These are phyloP conservation scores for Boletus semigastroideus DNA, from an alignment of 1,284 basidiomycete species.

Conservation along the genomic window DNA sequence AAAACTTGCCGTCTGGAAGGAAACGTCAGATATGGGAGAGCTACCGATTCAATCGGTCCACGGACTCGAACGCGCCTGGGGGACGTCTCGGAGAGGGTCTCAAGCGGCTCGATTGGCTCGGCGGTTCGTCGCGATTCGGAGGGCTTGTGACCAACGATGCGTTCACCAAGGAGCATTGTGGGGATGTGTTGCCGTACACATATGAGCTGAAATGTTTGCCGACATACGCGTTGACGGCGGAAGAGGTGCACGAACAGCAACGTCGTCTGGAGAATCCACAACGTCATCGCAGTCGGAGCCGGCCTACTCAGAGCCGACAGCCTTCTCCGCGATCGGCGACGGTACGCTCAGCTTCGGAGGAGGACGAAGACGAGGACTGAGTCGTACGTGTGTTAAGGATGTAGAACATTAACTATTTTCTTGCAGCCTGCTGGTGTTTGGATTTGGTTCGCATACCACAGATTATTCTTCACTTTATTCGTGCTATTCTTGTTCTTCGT, in stretches of 20 bases:
- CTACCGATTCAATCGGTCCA: constrained; percentile 66
- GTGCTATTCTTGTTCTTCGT: neutral
- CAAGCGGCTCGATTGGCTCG: constrained; percentile 63
- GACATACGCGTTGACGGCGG: constrained; percentile 46
- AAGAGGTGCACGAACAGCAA: constrained; percentile 50
- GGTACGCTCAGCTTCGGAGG: constrained; percentile 13
- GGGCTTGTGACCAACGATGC: constrained; percentile 52
- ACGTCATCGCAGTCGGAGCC: constrained; percentile 21
- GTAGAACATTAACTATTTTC: neutral
- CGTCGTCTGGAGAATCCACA: constrained; percentile 31
- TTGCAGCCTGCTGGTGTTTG: constrained; percentile 1
- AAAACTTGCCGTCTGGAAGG: constrained; percentile 35
- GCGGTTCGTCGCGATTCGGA: constrained; percentile 55
- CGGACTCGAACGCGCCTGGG: constrained; percentile 61
- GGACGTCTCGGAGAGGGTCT: constrained; percentile 60
- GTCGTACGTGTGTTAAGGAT: neutral
- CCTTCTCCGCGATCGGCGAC: constrained; percentile 19
- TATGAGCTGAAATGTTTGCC: constrained; percentile 56
- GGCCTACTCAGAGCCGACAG: constrained; percentile 12
- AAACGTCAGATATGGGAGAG: constrained; percentile 45
- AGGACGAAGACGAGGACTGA: constrained; percentile 17
- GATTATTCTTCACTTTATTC: constrained; percentile 32
- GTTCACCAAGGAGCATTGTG: constrained; percentile 44
- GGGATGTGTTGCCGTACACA: constrained; percentile 54
- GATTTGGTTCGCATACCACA: constrained; percentile 13